Percentiles rank a stretch among this genome's conserved stretches.
Evolutionary conservation across 768 basidiomycete species (phyloP).

Genomic region (Mycena belliarum): DNA sequence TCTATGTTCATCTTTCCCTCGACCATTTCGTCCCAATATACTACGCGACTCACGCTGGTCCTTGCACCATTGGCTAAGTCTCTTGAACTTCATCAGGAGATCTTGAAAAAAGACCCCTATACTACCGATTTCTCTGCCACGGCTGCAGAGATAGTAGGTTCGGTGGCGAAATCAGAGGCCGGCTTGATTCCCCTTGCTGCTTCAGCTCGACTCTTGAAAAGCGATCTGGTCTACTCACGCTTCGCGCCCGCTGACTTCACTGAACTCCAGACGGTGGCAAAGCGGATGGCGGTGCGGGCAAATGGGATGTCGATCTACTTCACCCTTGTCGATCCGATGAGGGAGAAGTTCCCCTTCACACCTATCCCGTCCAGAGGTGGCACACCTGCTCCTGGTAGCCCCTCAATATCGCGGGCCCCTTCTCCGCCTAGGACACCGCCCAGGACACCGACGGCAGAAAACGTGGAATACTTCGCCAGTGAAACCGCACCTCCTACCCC

Average conservation of each 20-base stretch:
- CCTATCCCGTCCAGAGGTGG: slow-evolving; percentile 38
- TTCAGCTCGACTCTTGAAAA: slow-evolving; percentile 50
- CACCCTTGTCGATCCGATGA: slow-evolving; percentile 58
- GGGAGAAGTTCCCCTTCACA: slow-evolving; percentile 57
- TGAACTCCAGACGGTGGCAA: slow-evolving; percentile 47
- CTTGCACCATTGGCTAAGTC: slow-evolving; percentile 48
- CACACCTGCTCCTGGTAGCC: slow-evolving; percentile 37
- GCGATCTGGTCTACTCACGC: slow-evolving; percentile 61
- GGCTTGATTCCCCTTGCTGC: slow-evolving; percentile 54
- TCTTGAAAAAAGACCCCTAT: slow-evolving; percentile 46
- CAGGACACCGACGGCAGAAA: slow-evolving; percentile 5
- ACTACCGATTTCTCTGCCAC: slow-evolving; percentile 38
- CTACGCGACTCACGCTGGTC: slow-evolving; percentile 46
- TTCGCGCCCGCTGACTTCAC: slow-evolving; percentile 60
- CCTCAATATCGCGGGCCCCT: slow-evolving; percentile 31
- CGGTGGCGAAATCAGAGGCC: slow-evolving; percentile 45
- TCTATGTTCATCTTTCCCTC: slow-evolving; percentile 63
- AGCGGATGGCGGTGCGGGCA: slow-evolving; percentile 56
- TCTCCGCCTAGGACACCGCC: slow-evolving; percentile 25
- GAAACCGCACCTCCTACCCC: slow-evolving; percentile 11
- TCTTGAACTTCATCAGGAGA: slow-evolving; percentile 45
- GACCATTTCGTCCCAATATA: slow-evolving; percentile 62
- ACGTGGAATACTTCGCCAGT: not conserved
- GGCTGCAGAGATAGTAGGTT: slow-evolving; percentile 30
- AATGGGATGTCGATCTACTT: slow-evolving; percentile 68